Percentiles rank a stretch among this genome's conserved stretches.
These are phyloP conservation scores for Ulvella scutata DNA, from an alignment of 139 green algal species.

Conservation along the genomic window DNA sequence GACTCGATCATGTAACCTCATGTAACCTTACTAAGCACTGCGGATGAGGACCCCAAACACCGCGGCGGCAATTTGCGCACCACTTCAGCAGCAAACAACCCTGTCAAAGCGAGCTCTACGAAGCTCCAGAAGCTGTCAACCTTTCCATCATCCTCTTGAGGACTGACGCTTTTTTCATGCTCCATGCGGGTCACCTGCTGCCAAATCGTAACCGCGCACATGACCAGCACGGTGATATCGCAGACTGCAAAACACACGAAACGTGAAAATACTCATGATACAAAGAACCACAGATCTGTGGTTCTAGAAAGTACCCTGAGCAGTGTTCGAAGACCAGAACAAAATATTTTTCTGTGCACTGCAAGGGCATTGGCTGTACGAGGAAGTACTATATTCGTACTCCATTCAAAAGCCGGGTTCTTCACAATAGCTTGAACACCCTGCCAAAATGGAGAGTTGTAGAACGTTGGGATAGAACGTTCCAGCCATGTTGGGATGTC, in stretches of 20 bases:
- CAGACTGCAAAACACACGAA: no score
- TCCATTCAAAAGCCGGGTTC: not conserved
- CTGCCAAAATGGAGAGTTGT: not conserved
- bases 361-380: no score
- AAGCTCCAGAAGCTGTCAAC: not conserved
- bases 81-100: not conserved
- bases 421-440: not conserved
- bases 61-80: no score
- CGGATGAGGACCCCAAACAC: no score
- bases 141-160: not conserved
- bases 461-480: not conserved
- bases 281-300: no score
- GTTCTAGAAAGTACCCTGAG: no score
- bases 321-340: no score
- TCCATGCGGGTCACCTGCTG: not conserved
- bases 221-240: not conserved
- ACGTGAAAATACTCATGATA: no score
- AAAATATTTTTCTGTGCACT: no score
- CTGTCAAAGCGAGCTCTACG: not conserved
- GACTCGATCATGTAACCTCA: no score
- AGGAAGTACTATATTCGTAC: no score
- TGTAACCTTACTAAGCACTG: no score
- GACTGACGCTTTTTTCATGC: not conserved
- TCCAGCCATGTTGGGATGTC: not conserved
- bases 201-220: not conserved